These are phyloP conservation scores for Gonium pectorale DNA, from an alignment of 139 green algal genomes.

Conservation along the genomic window DNA sequence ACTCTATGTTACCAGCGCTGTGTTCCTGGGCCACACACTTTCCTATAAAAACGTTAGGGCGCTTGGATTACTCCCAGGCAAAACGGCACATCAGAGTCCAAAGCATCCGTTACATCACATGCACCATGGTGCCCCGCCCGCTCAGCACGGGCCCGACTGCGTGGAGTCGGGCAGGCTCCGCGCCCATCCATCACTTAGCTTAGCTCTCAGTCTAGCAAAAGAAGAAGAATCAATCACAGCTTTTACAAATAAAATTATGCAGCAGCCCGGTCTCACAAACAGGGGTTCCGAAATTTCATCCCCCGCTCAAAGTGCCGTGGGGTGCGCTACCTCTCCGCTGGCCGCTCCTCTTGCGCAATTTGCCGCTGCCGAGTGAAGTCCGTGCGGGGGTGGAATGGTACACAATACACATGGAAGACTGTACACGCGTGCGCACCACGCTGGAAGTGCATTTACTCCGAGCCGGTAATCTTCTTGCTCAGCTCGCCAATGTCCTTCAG, in stretches of 20 bases:
- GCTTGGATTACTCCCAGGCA: too few relatives aligned
- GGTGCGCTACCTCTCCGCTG: not conserved
- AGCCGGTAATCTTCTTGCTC: conserved; percentile 94
- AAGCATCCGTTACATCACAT: too few relatives aligned
- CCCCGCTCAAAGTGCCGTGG: not conserved
- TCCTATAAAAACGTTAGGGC: too few relatives aligned
- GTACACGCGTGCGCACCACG: not conserved
- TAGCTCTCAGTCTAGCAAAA: conserved; percentile 11
- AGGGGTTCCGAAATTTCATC: not conserved
- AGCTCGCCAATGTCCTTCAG: conserved; percentile 92
- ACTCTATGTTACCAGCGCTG: too few relatives aligned
- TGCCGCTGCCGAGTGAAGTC: not conserved
- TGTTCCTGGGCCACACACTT: too few relatives aligned
- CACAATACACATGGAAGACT: not conserved
- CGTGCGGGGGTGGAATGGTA: not conserved
- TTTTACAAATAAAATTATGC: conserved; percentile 26
- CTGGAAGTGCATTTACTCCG: conserved; percentile 19
- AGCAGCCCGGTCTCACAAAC: not conserved
- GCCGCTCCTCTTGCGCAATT: conserved; percentile 24
- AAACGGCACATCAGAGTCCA: too few relatives aligned
- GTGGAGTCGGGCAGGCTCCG: too few relatives aligned
- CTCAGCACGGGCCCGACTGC: too few relatives aligned
- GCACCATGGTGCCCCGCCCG: too few relatives aligned
- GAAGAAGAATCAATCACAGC: conserved; percentile 20
- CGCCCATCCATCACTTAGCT: too few relatives aligned